These are phyloP conservation scores for Penicillium simplicissimum DNA, from an alignment of 495 filamentous ascomycete genomes.

Conservation along the genomic window DNA sequence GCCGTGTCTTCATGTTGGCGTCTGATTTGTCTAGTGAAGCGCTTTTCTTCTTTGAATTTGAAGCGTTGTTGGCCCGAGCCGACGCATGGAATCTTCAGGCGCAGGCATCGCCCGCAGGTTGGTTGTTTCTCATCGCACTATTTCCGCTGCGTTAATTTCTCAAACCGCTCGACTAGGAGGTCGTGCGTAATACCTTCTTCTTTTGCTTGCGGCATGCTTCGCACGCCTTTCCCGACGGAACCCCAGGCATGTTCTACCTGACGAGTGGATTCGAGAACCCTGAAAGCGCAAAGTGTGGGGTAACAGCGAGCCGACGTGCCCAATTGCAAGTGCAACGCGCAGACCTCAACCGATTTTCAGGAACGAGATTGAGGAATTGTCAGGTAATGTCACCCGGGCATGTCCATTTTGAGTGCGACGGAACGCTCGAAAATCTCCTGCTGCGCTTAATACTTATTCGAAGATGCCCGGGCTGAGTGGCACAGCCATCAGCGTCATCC, in stretches of 20 bases:
- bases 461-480: conserved; percentile 7
- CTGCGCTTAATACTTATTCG: conserved; percentile 6
- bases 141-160: background rate
- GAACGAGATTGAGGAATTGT: background rate
- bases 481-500: conserved; percentile 8
- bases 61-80: conserved; percentile 49
- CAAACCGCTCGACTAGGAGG: no score
- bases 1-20: background rate
- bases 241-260: conserved; percentile 46
- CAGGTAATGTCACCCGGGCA: background rate
- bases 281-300: background rate
- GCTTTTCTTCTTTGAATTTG: conserved; percentile 47
- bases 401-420: conserved; percentile 7
- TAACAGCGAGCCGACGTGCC: background rate
- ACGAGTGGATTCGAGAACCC: conserved; percentile 8
- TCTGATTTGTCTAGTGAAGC: conserved; percentile 6
- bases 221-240: conserved; percentile 50
- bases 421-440: background rate
- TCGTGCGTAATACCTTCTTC: conserved; percentile 47
- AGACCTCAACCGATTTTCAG: background rate
- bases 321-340: background rate
- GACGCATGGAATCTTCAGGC: conserved; percentile 44
- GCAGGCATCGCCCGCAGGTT: conserved; percentile 48
- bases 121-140: conserved; percentile 48
- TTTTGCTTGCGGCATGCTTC: conserved; percentile 53